Base-by-base conservation (phyloP, 2,329 filamentous ascomycete species). In the Pseudocercospora cruenta region DNA sequence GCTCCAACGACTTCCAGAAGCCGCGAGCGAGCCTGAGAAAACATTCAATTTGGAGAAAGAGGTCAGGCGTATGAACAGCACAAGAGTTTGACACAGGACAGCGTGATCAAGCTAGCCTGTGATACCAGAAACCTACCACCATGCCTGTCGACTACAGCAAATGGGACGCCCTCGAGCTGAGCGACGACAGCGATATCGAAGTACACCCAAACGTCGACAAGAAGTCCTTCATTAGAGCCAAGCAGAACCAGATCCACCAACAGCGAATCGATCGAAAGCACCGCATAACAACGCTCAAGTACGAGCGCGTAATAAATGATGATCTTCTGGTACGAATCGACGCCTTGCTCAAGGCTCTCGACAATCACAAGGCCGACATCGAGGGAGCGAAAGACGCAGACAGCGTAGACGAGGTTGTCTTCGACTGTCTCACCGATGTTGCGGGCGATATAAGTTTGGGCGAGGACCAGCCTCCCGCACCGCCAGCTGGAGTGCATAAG, bases 131-230 rank as follows among this genome's bases (percentile, higher is more conserved):
- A 4, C 2, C 10, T 6, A 55, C 51, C 51, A 55, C 26, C 2
- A 87, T 87, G 85, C 82, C 84, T n/a, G 83, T 91, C 69, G 86
- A 91, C 75, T 91, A 90, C 78, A 90, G 87, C 80, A 91, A 91
- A 82, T 91, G 89, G 88, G 91, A 98, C 78, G 90, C 91, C 66
- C 87, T 99, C 77, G 95, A 99, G 88, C 89, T 99, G 77, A 97
- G 93, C 76, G 95, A 99, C 81, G 95, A 99, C 81, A 97, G 93
- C 60, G 95, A 99, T 76, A 90, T 99, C 74, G 95, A 99, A 82
- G 95, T 98, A 60, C 95, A 99, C 80, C 95, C 95, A 67, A 99
- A 99, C 78, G 95, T 99, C 78, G 95, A 99, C 83, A 99, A 99
- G 81, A 88, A 91, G 60, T 98, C 94, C 67, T 99, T 99, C 81